A percentile compares a stretch with the other conserved stretches of the same genome.
Evolutionary conservation across 306 rosid genomes (phyloP).

Genomic region (Aeschynomene evenia): DNA sequence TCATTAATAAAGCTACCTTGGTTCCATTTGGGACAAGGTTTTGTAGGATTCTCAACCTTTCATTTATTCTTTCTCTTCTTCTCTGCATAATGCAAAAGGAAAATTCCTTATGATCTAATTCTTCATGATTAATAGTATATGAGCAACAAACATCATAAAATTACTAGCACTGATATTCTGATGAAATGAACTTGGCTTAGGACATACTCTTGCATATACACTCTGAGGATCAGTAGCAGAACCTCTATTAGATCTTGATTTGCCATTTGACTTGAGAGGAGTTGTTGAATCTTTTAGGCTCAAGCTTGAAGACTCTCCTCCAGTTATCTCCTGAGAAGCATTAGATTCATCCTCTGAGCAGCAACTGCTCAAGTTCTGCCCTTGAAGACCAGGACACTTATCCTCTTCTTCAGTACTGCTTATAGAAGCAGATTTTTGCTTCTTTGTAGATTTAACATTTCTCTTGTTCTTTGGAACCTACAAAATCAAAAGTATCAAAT

Average conservation of each 20-base stretch:
- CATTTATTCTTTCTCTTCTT: slow-evolving; percentile 97
- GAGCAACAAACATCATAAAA: neutral
- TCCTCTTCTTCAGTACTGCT: slow-evolving; percentile 56
- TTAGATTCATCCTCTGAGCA: slow-evolving; percentile 71
- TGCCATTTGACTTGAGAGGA: slow-evolving; percentile 41
- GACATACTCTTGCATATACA: slow-evolving; percentile 77
- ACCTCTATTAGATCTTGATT: slow-evolving; percentile 54
- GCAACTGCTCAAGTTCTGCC: slow-evolving; percentile 57
- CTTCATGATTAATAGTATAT: neutral
- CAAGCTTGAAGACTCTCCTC: slow-evolving; percentile 46
- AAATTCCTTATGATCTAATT: slow-evolving; percentile 8
- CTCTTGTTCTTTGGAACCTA: slow-evolving; percentile 49
- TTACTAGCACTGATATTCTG: neutral
- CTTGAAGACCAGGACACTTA: slow-evolving; percentile 31
- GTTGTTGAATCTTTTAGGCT: slow-evolving; percentile 30
- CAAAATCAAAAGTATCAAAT: slow-evolving; percentile 20
- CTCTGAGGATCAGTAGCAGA: slow-evolving; percentile 84
- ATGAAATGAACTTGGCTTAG: slow-evolving; percentile 2
- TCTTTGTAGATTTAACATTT: slow-evolving; percentile 51
- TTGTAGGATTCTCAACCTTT: slow-evolving; percentile 78
- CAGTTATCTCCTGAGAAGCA: slow-evolving; percentile 50
- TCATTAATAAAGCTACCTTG: slow-evolving; percentile 50
- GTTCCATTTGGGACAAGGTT: slow-evolving; percentile 91
- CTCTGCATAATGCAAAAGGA: slow-evolving; percentile 52
- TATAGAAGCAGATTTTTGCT: slow-evolving; percentile 34